Evolutionary conservation across 2,329 filamentous ascomycete species (phyloP).

Genomic region (Diaporthe velutina): DNA sequence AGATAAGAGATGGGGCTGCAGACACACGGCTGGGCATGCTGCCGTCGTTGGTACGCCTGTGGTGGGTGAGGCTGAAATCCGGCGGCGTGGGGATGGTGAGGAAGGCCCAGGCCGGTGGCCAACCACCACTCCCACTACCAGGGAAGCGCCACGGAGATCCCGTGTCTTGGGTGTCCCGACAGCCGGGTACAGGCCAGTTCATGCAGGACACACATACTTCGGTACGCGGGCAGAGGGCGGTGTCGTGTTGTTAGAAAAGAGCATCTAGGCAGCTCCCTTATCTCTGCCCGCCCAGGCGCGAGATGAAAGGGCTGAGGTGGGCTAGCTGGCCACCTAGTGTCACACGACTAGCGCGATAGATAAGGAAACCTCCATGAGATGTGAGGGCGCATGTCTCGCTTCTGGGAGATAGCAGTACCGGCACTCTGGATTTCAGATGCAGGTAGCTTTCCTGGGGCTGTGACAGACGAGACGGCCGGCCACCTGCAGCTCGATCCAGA

Average conservation of each 20-base stretch:
- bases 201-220: background rate
- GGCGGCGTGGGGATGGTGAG: background rate
- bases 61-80: background rate
- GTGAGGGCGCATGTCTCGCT: background rate
- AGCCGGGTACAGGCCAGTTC: background rate
- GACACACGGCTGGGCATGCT: background rate
- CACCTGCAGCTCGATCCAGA: background rate
- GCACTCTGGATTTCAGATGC: conserved; percentile 10
- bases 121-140: background rate
- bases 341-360: background rate
- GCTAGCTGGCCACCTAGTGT: background rate
- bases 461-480: background rate
- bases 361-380: background rate
- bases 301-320: background rate
- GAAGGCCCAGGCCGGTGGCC: no score
- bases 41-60: background rate
- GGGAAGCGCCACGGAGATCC: background rate
- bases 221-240: background rate
- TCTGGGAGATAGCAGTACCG: background rate
- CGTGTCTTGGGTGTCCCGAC: background rate
- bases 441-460: background rate
- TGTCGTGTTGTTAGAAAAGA: background rate
- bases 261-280: background rate
- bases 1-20: background rate
- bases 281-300: conserved; percentile 20